Conservation (phyloP, 257 asterid species). For the Fraxinus excelsior region DNA sequence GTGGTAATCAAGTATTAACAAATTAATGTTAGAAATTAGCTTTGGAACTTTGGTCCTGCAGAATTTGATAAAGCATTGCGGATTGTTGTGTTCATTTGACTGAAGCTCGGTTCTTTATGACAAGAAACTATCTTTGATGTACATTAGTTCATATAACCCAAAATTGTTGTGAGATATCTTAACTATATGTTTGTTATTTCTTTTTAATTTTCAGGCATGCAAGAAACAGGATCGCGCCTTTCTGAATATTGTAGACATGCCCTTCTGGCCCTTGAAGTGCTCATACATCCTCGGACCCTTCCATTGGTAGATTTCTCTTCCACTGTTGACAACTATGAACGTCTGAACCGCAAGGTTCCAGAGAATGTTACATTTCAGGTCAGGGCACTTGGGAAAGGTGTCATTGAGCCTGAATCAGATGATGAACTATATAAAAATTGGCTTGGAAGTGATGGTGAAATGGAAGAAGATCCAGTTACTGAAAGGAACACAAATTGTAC, state of each 20-base stretch:
- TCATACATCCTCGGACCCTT: conserved; percentile 73
- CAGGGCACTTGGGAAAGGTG: conserved; percentile 31
- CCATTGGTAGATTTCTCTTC: conserved; percentile 48
- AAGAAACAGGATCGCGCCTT: conserved; percentile 56
- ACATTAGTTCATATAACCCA: conserved; percentile 18
- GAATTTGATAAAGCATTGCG: not conserved
- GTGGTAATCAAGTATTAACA: not conserved
- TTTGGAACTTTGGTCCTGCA: not conserved
- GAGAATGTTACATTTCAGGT: conserved; percentile 30
- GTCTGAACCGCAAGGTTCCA: conserved; percentile 31
- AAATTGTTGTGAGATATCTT: conserved; percentile 1
- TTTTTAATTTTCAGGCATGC: conserved; percentile 48
- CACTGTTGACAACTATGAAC: conserved; percentile 23
- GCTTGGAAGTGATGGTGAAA: conserved; percentile 44
- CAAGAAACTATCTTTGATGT: not conserved
- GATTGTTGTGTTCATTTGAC: not conserved
- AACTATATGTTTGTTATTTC: not conserved
- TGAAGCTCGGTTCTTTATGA: not conserved
- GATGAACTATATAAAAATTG: conserved; percentile 65
- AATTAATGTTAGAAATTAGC: not conserved
- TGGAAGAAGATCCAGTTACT: conserved; percentile 40
- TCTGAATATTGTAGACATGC: conserved; percentile 67
- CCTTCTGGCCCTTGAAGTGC: conserved; percentile 68
- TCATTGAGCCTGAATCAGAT: conserved; percentile 43
- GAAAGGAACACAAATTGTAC: conserved; percentile 23